A percentile compares a stretch with the other conserved stretches of the same genome.
Evolutionary conservation across 331 rosid species (phyloP).

Genomic region (Rhamnella rubrinervis): DNA sequence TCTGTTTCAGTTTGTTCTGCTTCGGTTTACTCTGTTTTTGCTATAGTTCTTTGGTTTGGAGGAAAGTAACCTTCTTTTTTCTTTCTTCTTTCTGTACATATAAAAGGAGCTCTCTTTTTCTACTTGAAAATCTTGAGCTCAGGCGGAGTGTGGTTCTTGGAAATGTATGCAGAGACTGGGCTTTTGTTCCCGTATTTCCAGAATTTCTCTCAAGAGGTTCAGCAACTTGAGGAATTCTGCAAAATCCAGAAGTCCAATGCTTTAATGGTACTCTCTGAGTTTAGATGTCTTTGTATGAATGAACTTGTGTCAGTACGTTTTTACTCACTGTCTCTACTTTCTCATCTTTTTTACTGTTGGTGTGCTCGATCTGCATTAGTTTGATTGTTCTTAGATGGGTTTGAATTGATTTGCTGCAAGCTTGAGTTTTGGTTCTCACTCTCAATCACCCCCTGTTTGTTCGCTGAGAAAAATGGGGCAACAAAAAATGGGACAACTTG

Average conservation of each 20-base stretch:
- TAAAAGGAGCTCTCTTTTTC: slow-evolving; percentile 3
- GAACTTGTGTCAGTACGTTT: neutral
- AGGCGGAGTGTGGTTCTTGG: slow-evolving; percentile 18
- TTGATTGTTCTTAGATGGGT: slow-evolving; percentile 24
- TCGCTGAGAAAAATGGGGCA: slow-evolving; percentile 26
- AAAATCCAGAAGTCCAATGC: slow-evolving; percentile 53
- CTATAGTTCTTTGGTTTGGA: slow-evolving; percentile 12
- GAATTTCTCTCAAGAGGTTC: slow-evolving; percentile 73
- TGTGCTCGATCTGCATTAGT: slow-evolving; percentile 34
- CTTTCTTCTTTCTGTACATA: neutral
- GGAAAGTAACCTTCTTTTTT: neutral
- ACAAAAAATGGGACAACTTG: slow-evolving; percentile 16
- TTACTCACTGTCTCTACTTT: neutral
- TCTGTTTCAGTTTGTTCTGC: slow-evolving; percentile 15
- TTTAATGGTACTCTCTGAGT: slow-evolving; percentile 47
- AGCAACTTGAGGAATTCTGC: slow-evolving; percentile 85
- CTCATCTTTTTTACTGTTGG: slow-evolving; percentile 14
- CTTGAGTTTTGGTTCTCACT: slow-evolving; percentile 2
- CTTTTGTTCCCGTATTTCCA: slow-evolving; percentile 70
- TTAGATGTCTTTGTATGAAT: neutral
- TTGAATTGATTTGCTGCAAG: slow-evolving; percentile 20
- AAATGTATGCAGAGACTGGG: slow-evolving; percentile 86
- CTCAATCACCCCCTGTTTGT: slow-evolving; percentile 6
- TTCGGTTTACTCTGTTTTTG: slow-evolving; percentile 9
- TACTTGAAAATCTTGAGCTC: slow-evolving; percentile 6